Evolutionary conservation across 2,329 filamentous ascomycete species (phyloP), one percentile per base, ranked within the genome.

Genomic region (Didymella sp.): DNA sequence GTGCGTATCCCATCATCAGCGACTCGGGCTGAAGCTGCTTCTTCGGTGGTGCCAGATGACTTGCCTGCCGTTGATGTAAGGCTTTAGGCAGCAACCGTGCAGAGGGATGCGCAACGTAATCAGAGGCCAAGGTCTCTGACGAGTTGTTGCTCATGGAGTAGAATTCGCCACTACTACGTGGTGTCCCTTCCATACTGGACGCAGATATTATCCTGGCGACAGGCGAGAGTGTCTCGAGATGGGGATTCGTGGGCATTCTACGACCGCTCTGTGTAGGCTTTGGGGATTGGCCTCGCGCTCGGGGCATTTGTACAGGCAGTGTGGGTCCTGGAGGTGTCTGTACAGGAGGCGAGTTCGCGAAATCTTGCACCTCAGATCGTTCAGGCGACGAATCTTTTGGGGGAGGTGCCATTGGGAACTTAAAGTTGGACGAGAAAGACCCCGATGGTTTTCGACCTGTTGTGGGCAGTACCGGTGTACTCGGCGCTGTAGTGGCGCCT

Each of bases 1-100:
- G 95, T 2, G 91, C 94, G 76, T 96, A 99, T 0, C 93, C 95
- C 95, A 99, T 99, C 87, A 99, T 96, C 51, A 99, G 79, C 1
- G 89, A 88, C 73, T 98, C 93, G 0, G 91, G 87, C 81, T 69
- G 66, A 61, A 67, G 70, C 24, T 67, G 67, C n/a, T 55, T 63
- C 6, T 58, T 66, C 1, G 68, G 62, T 0, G 60, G 79, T 77
- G 56, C 68, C 45, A 76, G 55, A 35, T 73, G 71, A 22, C 73
- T 74, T 6, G 59, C 43, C 37, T 61, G 68, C 37, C 72, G 67
- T 44, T 72, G 71, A 50, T 75, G 73, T 33, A 66, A 37, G 5
- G 66, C 55, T 37, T 63, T 62, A 25, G 68, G 64, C 17, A 87
- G 80, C 13, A 89, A 73, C 40, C 81, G 77, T 40, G 76, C 81